Conservation (phyloP, 2,329 filamentous ascomycete species). For the Pseudogymnoascus sp. region DNA sequence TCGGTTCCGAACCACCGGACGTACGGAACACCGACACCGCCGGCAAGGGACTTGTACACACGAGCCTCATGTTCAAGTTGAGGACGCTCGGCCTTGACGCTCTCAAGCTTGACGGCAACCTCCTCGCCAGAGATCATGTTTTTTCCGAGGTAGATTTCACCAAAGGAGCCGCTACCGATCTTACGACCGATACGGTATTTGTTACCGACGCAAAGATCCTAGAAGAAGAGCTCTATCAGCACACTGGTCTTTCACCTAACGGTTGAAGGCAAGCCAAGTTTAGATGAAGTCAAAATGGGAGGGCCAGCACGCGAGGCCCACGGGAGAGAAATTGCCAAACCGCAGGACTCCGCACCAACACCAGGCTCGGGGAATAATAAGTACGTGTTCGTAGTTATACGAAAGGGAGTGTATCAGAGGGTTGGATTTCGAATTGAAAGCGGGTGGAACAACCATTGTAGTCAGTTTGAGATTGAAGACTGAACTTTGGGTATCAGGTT, state of each 20-base stretch:
- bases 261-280: no score
- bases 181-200: constrained; percentile 99
- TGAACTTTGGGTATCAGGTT: no score
- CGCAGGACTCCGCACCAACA: no score
- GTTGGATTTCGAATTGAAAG: constrained; percentile 30
- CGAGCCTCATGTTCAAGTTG: constrained; percentile 98
- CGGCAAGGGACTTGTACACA: constrained; percentile 82
- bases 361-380: no score
- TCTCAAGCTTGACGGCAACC: constrained; percentile 99
- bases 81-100: constrained; percentile 98
- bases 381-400: no score
- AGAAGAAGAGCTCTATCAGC: constrained; percentile 11
- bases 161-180: constrained; percentile 95
- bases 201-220: constrained; percentile 99
- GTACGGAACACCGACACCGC: constrained; percentile 95
- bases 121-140: constrained; percentile 99
- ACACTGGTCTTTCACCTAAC: no score
- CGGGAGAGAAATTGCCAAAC: no score
- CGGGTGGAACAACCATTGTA: constrained; percentile 47
- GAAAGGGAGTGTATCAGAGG: constrained; percentile 33
- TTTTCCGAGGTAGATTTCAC: constrained; percentile 97
- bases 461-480: constrained; percentile 53
- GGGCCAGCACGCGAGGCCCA: neutral
- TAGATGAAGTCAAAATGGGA: no score
- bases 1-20: constrained; percentile 99